Evolutionary conservation across 179 eudicot species (phyloP), one percentile per base, ranked within the genome.

Genomic region (Beta lomatogona): DNA sequence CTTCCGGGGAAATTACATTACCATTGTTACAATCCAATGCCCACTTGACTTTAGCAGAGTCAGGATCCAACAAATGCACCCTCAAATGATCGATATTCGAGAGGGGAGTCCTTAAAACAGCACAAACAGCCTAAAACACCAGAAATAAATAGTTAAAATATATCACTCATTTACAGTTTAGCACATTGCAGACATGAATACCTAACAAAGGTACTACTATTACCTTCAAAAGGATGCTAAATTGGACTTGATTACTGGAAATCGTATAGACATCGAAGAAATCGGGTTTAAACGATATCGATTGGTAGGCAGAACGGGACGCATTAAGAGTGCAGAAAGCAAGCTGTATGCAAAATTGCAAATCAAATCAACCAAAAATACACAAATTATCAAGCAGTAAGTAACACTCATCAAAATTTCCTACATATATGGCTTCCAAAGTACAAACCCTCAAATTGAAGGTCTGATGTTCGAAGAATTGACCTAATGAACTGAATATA

Each of bases 221-320:
- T 82, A 93, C 99, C 97, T 95, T 95, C 90, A 95, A 89, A 64
- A 95, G 98, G 74, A 95, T 90, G 85, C 99, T 93, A 78, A 93
- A 93, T 53, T 95, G 97, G 60, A 91, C 92, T 83, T 90, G 31
- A 60, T 76, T 57, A 55, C 88, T 89, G 55, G 92, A 87, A 77
- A 90, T 78, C 65, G 90, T 87, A 80, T 84, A 95, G 3, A 80
- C 86, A 81, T 95, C 99, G 69, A 95, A 95, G 77, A 94, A 95
- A 69, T 87, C 90, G 2, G 97, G 92, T 84, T 91, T 95, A 54
- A 93, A 90, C 57, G 93, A 88, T 73, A 95, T 84, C 58, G 93
- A 89, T 77, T 89, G 98, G 82, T 92, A 94, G 25, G 98, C 94
- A 28, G 99, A 95, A 85, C 99, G 90, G 0, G 99, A 95, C n/a